Base-by-base conservation (phyloP, 2,329 filamentous ascomycete genomes). In the Paradendryphiella salina region DNA sequence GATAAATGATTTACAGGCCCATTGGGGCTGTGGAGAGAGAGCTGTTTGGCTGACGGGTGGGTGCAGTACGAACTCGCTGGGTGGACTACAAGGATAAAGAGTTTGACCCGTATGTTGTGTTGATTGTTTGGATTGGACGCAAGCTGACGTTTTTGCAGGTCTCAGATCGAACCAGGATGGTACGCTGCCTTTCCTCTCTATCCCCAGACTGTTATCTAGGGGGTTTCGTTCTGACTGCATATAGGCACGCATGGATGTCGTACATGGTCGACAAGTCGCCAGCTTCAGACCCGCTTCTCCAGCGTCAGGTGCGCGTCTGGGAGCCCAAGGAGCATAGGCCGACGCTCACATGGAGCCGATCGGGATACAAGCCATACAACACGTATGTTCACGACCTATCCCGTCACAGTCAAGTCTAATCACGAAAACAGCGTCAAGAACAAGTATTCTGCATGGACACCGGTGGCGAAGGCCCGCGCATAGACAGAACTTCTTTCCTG, bases 71-170 rank as follows among this genome's bases (percentile, higher is more conserved):
- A 70, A 96, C 91, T 65, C 85, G 92, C 81, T 99, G 95, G 94
- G 89, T 99, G 59, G 92, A 97, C 76, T 99, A 95, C 82, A 93
- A 90, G 79, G 82, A 89, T 75, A 81, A 89, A 66, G 90, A 97
- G 75, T 89, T 82, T 71, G 89, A 94, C 67, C 80, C 89, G 83
- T 88, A 80, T 65, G 84, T 72, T 33, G 23, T 15, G 13, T 20
- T 18, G n/a, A 14, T 10, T 1, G 31, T 33, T 7, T 26, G 15
- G 36, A 29, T 13, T 21, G 5, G 21, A n/a, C 37, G 4, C 29
- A 15, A 14, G 55, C 74, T 77, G 75, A 83, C 64, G 3, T 17
- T 68, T 63, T 37, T 33, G 52, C 60, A 88, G 85, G 56, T 84
- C 84, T 52, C 90, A 96, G 46, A 89, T 96, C 66, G 93, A 97